These are phyloP conservation scores for Arachnopeziza araneosa DNA, from an alignment of 2,329 filamentous ascomycete species.

Conservation along the genomic window DNA sequence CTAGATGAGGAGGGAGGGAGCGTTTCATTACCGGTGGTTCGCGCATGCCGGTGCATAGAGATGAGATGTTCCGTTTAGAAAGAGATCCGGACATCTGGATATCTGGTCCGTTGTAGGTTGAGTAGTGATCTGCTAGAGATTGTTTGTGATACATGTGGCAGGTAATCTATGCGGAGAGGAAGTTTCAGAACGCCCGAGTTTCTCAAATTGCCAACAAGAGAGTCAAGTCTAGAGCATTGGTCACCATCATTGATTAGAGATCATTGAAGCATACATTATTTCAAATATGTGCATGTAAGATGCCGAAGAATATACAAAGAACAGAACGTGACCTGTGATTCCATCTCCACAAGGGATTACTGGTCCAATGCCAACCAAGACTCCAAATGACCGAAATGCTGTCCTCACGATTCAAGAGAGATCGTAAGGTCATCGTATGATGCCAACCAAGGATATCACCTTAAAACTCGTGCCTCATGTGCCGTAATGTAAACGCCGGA, in stretches of 20 bases:
- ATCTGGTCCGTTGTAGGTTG: no score
- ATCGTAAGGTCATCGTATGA: background rate
- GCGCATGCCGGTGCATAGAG: no score
- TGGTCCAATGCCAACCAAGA: constrained; percentile 3
- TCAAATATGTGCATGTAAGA: constrained; percentile 12
- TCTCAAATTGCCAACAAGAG: no score
- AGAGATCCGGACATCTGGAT: no score
- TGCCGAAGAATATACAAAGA: constrained; percentile 6
- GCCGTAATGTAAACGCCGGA: constrained; percentile 13
- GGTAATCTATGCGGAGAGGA: background rate
- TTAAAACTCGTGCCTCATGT: constrained; percentile 12
- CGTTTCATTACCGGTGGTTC: background rate
- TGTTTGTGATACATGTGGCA: no score
- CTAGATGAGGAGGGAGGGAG: background rate
- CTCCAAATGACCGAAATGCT: constrained; percentile 7
- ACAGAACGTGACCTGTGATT: background rate
- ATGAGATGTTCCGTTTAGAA: no score
- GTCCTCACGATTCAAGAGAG: constrained; percentile 2
- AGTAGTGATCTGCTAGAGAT: no score
- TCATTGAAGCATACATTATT: constrained; percentile 1
- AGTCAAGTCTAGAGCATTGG: no score
- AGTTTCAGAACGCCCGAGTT: no score
- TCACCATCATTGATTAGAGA: no score
- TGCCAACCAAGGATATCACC: constrained; percentile 8
- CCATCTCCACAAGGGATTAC: background rate